These are phyloP conservation scores for Fusarium nurragi DNA, from an alignment of 2,329 filamentous ascomycete species.

Conservation along the genomic window DNA sequence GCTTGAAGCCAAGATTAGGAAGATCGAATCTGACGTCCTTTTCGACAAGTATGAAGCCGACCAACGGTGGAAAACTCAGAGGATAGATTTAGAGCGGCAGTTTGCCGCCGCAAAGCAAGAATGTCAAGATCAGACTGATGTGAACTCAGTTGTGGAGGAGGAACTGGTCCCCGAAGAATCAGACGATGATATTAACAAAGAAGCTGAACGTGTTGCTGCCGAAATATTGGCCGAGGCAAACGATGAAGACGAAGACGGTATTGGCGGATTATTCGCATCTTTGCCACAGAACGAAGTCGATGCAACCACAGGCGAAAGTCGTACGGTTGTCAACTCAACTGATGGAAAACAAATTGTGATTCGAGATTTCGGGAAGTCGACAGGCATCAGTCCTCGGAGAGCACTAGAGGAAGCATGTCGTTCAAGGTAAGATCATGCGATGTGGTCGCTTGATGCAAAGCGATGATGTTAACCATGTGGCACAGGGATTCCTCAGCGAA, in stretches of 20 bases:
- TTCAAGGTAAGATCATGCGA: constrained; percentile 65
- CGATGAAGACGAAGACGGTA: constrained; percentile 60
- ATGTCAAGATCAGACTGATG: constrained; percentile 37
- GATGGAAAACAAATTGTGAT: constrained; percentile 68
- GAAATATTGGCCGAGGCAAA: constrained; percentile 66
- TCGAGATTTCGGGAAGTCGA: constrained; percentile 85
- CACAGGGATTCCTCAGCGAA: constrained; percentile 74
- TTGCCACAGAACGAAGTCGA: constrained; percentile 70
- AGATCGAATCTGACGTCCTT: constrained; percentile 80
- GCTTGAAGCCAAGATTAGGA: constrained; percentile 76
- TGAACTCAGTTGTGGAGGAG: constrained; percentile 35
- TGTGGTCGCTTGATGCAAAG: background rate
- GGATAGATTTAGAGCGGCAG: constrained; percentile 69
- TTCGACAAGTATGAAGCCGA: constrained; percentile 76
- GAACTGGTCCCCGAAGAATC: constrained; percentile 40
- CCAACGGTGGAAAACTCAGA: constrained; percentile 69
- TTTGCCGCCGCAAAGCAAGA: constrained; percentile 60
- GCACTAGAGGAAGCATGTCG: constrained; percentile 89
- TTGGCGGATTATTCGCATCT: constrained; percentile 63
- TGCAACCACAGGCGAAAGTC: constrained; percentile 65
- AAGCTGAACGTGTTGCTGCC: constrained; percentile 67
- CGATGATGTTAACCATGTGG: constrained; percentile 6
- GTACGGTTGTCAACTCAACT: constrained; percentile 62
- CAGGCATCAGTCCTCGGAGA: constrained; percentile 78
- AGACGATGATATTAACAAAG: constrained; percentile 61